A percentile compares a stretch with the other conserved stretches of the same genome.
These are phyloP conservation scores for Colletotrichum ledebouriae DNA, from an alignment of 2,329 filamentous ascomycete species.

Conservation along the genomic window DNA sequence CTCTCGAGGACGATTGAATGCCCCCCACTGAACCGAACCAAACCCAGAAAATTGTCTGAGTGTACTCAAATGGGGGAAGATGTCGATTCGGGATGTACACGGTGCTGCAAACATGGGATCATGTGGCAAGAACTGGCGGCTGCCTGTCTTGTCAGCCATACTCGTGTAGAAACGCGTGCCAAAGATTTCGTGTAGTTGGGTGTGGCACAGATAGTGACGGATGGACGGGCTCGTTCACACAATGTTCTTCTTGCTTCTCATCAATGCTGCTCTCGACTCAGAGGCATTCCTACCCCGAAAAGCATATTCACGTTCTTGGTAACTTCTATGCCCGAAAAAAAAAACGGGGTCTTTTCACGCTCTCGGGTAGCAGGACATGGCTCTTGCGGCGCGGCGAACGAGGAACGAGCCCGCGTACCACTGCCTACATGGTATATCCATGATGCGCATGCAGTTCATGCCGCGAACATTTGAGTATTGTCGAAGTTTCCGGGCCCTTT, in stretches of 20 bases:
- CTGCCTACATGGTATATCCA: constrained; percentile 22
- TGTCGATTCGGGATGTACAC: constrained; percentile 19
- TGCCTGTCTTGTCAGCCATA: background rate
- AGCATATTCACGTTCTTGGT: constrained; percentile 10
- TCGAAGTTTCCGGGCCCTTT: constrained; percentile 12
- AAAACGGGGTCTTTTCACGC: too few relatives aligned
- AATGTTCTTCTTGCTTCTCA: constrained; percentile 4
- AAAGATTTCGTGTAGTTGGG: too few relatives aligned
- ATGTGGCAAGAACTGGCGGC: background rate
- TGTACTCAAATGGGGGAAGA: constrained; percentile 8
- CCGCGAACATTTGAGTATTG: constrained; percentile 23
- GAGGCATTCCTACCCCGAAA: background rate
- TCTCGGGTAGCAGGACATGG: background rate
- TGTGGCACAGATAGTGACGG: background rate
- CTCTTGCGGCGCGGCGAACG: constrained; percentile 17
- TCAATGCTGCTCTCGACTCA: background rate
- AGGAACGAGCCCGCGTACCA: constrained; percentile 18
- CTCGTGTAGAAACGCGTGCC: too few relatives aligned
- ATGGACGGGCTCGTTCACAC: background rate
- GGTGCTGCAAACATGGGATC: background rate
- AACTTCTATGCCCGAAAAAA: too few relatives aligned
- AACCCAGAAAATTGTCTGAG: constrained; percentile 11
- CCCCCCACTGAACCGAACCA: constrained; percentile 23
- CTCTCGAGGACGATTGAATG: constrained; percentile 26
- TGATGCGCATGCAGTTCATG: constrained; percentile 24